Evolutionary conservation across 2,329 filamentous ascomycete genomes (phyloP).

Genomic region (Delphinella strobiligena): DNA sequence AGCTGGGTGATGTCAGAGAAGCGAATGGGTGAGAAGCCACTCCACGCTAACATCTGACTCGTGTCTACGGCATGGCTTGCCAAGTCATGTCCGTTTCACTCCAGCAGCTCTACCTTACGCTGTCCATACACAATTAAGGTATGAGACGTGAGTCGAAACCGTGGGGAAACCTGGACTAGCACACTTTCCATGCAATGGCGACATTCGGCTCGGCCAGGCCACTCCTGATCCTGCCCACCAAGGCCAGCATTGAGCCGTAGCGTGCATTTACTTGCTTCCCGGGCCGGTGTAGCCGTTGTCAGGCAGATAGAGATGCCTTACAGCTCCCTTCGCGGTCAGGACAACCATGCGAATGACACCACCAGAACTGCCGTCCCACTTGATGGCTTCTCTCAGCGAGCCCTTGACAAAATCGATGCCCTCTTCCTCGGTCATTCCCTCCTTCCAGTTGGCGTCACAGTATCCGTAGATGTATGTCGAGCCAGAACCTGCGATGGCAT

Average conservation of each 20-base stretch:
- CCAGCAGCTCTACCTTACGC: no score
- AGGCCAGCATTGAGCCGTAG: no score
- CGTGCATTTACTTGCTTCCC: slow-evolving; percentile 36
- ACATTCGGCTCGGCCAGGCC: no score
- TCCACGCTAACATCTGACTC: background rate
- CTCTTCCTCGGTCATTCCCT: slow-evolving; percentile 85
- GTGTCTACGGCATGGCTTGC: no score
- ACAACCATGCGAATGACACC: slow-evolving; percentile 98
- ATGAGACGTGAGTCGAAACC: no score
- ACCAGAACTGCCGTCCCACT: slow-evolving; percentile 97
- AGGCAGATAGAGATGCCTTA: slow-evolving; percentile 89
- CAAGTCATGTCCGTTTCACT: no score
- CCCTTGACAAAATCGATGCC: slow-evolving; percentile 89
- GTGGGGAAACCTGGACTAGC: no score
- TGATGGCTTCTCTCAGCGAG: slow-evolving; percentile 85
- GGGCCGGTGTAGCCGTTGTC: slow-evolving; percentile 78
- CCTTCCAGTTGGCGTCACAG: slow-evolving; percentile 91
- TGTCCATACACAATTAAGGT: no score
- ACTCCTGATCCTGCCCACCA: no score
- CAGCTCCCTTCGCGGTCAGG: slow-evolving; percentile 75
- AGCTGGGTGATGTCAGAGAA: background rate
- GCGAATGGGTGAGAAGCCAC: background rate
- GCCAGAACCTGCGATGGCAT: slow-evolving; percentile 89
- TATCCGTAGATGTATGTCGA: slow-evolving; percentile 99
- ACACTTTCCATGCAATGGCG: no score